These are phyloP conservation scores for Xylaria curta DNA, from an alignment of 495 filamentous ascomycete genomes.

Conservation along the genomic window DNA sequence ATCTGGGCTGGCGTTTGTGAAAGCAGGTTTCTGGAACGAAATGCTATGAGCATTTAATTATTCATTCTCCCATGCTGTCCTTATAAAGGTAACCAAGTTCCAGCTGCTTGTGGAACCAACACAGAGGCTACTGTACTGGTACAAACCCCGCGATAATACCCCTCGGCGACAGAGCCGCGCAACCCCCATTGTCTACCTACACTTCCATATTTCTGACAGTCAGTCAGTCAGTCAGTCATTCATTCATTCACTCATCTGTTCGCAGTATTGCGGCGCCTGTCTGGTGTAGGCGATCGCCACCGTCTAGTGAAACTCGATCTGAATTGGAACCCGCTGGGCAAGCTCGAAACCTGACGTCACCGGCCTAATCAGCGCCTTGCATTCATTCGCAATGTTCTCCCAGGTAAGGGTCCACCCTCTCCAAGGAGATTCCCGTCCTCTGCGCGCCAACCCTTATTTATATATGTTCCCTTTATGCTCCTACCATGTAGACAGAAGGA, in stretches of 20 bases:
- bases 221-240: too few relatives aligned
- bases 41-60: neutral
- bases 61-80: neutral
- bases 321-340: neutral
- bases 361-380: constrained; percentile 14
- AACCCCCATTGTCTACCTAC: constrained; percentile 1
- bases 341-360: constrained; percentile 27
- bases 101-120: constrained; percentile 13
- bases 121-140: neutral
- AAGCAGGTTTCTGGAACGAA: neutral
- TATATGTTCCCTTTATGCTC: neutral
- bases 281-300: neutral
- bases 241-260: constrained; percentile 10
- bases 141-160: constrained; percentile 23
- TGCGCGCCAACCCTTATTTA: neutral
- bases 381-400: constrained; percentile 46
- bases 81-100: neutral
- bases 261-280: constrained; percentile 6
- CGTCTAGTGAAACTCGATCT: neutral
- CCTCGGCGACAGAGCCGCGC: constrained; percentile 17
- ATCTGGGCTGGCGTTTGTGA: neutral
- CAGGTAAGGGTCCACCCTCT: constrained; percentile 40
- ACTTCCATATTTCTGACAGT: neutral
- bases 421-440: neutral
- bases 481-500: neutral